A percentile compares a stretch with the other conserved stretches of the same genome.
Evolutionary conservation across 306 rosid species (phyloP).

Genomic region (Rubus parviflorus): DNA sequence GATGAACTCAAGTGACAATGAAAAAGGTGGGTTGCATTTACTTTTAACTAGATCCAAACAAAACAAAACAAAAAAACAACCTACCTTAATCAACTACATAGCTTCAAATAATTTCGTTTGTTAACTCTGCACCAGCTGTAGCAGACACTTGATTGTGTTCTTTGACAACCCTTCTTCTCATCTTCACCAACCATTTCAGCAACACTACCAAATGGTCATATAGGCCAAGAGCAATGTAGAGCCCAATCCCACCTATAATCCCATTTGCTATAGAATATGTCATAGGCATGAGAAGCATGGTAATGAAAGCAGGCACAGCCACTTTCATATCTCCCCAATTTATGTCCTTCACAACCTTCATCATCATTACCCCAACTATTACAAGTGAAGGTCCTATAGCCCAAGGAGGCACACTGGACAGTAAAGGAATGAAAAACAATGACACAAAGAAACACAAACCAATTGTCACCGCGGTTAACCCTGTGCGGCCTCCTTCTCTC

Average conservation of each 20-base stretch:
- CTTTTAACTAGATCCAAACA: not conserved
- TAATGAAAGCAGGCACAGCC: constrained; percentile 77
- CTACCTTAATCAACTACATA: not conserved
- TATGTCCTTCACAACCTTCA: constrained; percentile 88
- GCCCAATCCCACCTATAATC: constrained; percentile 80
- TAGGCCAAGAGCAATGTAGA: constrained; percentile 59
- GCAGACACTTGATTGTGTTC: constrained; percentile 91
- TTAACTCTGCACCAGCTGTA: constrained; percentile 40
- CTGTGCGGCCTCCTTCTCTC: constrained; percentile 89
- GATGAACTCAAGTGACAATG: not conserved
- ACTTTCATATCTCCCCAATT: constrained; percentile 67
- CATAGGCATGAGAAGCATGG: constrained; percentile 82
- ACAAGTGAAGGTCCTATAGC: constrained; percentile 90
- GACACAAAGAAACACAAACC: constrained; percentile 69
- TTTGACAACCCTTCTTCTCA: constrained; percentile 50
- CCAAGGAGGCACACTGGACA: constrained; percentile 94
- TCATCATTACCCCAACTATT: constrained; percentile 97
- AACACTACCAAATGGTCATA: constrained; percentile 43
- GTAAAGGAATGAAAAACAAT: constrained; percentile 68
- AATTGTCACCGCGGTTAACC: constrained; percentile 68
- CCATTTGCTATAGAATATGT: constrained; percentile 92
- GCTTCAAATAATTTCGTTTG: constrained; percentile 47
- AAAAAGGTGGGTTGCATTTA: constrained; percentile 3
- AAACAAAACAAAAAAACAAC: not conserved
- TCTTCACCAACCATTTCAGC: constrained; percentile 57